Evolutionary conservation across 768 basidiomycete genomes (phyloP), one percentile per base, ranked within the genome.

Genomic region (Glaciozyma antarctica): DNA sequence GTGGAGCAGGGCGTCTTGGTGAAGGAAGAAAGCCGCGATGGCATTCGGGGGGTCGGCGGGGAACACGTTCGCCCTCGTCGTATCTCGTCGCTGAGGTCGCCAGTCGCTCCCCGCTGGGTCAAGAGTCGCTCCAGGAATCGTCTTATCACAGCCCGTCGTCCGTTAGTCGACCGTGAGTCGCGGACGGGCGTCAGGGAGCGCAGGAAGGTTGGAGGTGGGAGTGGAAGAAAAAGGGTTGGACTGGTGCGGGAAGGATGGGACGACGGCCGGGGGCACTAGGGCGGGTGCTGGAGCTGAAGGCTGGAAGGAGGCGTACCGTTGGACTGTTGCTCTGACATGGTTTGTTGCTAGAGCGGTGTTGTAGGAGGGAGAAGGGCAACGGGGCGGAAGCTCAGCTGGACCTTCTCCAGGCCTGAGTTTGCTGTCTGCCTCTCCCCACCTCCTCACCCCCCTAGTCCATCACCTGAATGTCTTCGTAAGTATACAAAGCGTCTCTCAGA

Each of bases 101-200:
- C 32, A 32, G 22, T 15, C 51, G 51, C 51, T 52, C 26, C 24
- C 51, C 26, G 15, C 19, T 8, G 24, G 26, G 51, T 52, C 19
- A 16, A 22, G 5, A 52, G 12, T 26, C 51, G 24, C 26, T 28
- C 26, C 26, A 13, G 24, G 26, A 10, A 52, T 24, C 13, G 51
- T 16, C 7, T 3, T 16, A 52, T 5, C 17, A 24, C 26, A 52
- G 51, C 38, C 38, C 38, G 51, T 52, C 26, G 26, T 26, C 26
- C 13, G 26, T 52, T 24, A 19, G 51, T 52, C 51, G 51, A 52
- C 51, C 51, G 24, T 52, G 51, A 52, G 51, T 52, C 51, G 51
- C 28, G 51, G 24, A 52, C 51, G 30, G 51, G 51, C 51, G 24
- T 6, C 51, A 28, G n/a, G 26, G 19, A 32, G 8, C 5, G 17